Evolutionary conservation across 495 filamentous ascomycete species (phyloP), one percentile per base, ranked within the genome.

Genomic region (Copromyces sp.): DNA sequence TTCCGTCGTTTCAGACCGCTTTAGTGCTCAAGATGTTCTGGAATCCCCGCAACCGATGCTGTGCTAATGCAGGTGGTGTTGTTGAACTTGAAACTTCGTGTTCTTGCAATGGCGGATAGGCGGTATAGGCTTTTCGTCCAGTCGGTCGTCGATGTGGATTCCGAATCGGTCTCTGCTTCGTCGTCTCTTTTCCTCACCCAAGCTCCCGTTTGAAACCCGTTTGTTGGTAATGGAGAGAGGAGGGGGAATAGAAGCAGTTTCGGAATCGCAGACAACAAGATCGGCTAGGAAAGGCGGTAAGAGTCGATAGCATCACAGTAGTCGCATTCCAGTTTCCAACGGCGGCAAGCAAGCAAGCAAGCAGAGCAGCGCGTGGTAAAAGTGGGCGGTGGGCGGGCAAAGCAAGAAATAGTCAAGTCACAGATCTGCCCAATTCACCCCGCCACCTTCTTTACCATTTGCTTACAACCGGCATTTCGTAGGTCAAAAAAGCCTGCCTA

Each of bases 101-200:
- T 11, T 47, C 3, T 47, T 20, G 44, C n/a, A 24, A 24, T 24
- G 24, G 24, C 24, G 24, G 20, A 59, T 59, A 3, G 47, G 47
- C 47, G 47, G 47, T 59, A 59, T 59, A 59, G 9, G n/a, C 24
- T 24, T 53, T 11, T 53, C 8, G 44, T 53, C 20, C 35, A 37
- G 35, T 37, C 35, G 35, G 29, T 32, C 17, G 70, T 39, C 44
- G n/a, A 69, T 3, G 59, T 69, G n/a, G 37, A 20, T 2, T 44
- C 32, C 7, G 73, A 74, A 1, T 78, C 74, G 2, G 32, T n/a
- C 3, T 77, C 75, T 5, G 61, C 32, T 75, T 77, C 47, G 9
- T 24, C 12, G 44, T 47, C 44, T 24, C 24, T 24, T 24, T 24
- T 24, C 24, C 24, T 24, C 24, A 24, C 24, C 24, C 24, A 24